phyloP scores from a whole-genome alignment of 192 early-diverging fungal species.

The Umbelopsis sp. region DNA sequence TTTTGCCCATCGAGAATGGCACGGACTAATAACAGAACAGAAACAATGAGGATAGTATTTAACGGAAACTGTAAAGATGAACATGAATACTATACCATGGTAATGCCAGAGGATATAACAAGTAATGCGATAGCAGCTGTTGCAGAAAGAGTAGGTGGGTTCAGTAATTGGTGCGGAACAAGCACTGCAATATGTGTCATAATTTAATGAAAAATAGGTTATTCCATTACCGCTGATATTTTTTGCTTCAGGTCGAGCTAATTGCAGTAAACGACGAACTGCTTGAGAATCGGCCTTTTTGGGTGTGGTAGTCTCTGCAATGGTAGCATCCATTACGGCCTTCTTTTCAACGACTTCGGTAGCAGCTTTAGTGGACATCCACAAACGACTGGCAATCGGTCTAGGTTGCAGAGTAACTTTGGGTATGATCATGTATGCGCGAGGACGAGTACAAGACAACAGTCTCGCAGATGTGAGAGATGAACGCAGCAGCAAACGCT shows the following conservation, averaged over 20 bases:
- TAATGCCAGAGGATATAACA: slow-evolving; percentile 60
- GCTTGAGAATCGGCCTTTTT: neutral
- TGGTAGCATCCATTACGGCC: neutral
- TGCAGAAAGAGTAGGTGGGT: neutral
- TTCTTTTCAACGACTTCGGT: neutral
- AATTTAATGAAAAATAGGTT: too few relatives aligned
- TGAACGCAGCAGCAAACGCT: slow-evolving; percentile 13
- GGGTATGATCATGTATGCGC: neutral
- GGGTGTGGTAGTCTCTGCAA: neutral
- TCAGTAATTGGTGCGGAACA: neutral
- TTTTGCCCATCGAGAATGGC: slow-evolving; percentile 69
- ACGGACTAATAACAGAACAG: slow-evolving; percentile 34
- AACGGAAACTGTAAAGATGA: neutral
- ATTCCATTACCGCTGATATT: slow-evolving; percentile 29
- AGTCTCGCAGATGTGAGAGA: neutral
- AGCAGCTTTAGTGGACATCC: slow-evolving; percentile 1
- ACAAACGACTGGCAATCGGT: neutral
- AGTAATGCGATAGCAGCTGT: slow-evolving; percentile 56
- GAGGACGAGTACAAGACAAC: neutral
- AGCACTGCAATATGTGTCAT: neutral
- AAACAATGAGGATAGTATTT: neutral
- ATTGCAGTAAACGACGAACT: neutral
- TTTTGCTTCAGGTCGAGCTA: slow-evolving; percentile 34
- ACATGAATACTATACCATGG: slow-evolving; percentile 45
- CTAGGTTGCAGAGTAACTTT: neutral